Evolutionary conservation across 768 basidiomycete species (phyloP), one percentile per base, ranked within the genome.

Genomic region (Hirschioporus abietinus): DNA sequence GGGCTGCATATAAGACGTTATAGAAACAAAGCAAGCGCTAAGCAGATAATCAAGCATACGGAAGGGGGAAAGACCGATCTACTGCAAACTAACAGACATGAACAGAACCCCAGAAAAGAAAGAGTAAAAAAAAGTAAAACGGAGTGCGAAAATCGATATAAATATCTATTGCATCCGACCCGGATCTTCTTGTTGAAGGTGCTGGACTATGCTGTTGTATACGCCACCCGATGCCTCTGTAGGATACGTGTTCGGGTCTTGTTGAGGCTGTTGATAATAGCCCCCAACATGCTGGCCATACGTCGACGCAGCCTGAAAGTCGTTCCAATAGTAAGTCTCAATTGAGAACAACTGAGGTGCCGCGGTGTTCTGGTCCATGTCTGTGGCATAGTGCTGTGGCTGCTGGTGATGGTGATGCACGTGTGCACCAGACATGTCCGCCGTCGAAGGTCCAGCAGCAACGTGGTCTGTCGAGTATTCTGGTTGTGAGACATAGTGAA

Each of bases 221-320:
- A 52, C 42, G 42, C 42, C 42, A 15, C 42, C 42, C 20, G 42
- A 52, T 12, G 42, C 42, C 42, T 52, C 42, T 20, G 42, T 15
- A 52, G 42, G 42, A 20, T 52, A 52, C 12, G 42, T 2, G 20
- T 15, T 52, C 42, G 42, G 42, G 42, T 52, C 12, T 52, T 52
- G 42, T 52, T 52, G 42, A 52, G 42, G 42, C 15, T 52, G 42
- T 20, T 52, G 42, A 52, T 52, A 52, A 20, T 52, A 52, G 20
- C 42, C 42, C 42, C 42, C 60, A 15, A 25, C 23, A 25, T 25
- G 60, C 60, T 61, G 60, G 20, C 60, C 60, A 10, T 52, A 61
- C 30, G 60, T 61, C 30, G 60, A 6, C 2, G 42, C 60, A 61
- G 60, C 30, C 60, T 61, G 60, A 23, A 61, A 61, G 60, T 61